phyloP scores from a whole-genome alignment of 805 yeast species.

The Barnettozyma sucrosica region DNA sequence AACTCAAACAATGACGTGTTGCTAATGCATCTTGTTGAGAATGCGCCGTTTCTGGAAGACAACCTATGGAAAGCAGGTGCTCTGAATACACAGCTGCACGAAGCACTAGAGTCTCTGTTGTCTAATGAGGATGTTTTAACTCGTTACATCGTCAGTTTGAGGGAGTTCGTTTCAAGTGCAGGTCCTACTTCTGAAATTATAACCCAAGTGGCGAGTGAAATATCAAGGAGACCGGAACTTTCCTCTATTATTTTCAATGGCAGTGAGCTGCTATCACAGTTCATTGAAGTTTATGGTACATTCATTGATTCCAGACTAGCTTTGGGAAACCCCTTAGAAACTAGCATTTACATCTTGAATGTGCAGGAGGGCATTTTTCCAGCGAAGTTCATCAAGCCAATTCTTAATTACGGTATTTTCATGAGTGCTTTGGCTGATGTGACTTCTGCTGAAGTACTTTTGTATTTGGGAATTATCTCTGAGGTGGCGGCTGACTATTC shows the following conservation, averaged over 20 bases:
- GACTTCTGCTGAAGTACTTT: slow-evolving; percentile 15
- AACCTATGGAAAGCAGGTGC: slow-evolving; percentile 9
- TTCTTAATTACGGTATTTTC: slow-evolving; percentile 25
- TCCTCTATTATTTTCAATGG: neutral
- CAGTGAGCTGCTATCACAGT: slow-evolving; percentile 16
- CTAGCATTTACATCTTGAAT: slow-evolving; percentile 30
- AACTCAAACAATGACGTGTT: slow-evolving; percentile 12
- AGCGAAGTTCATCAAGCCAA: slow-evolving; percentile 11
- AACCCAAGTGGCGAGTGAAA: slow-evolving; percentile 9
- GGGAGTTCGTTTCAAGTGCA: neutral
- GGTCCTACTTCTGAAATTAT: slow-evolving; percentile 7
- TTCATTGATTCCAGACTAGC: slow-evolving; percentile 34
- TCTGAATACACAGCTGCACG: slow-evolving; percentile 8
- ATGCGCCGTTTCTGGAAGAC: slow-evolving; percentile 12
- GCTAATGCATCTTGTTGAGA: slow-evolving; percentile 9
- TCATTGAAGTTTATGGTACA: slow-evolving; percentile 27
- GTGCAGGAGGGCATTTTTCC: slow-evolving; percentile 12
- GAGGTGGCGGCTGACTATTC: slow-evolving; percentile 36
- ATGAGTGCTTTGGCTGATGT: slow-evolving; percentile 17
- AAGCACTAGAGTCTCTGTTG: slow-evolving; percentile 3
- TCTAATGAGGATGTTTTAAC: slow-evolving; percentile 5
- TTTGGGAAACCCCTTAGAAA: slow-evolving; percentile 42
- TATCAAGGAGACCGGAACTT: slow-evolving; percentile 13
- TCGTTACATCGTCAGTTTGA: slow-evolving; percentile 10
- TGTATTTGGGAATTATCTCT: slow-evolving; percentile 29